Evolutionary conservation across 1,284 basidiomycete species (phyloP).

Genomic region (Malassezia japonica): DNA sequence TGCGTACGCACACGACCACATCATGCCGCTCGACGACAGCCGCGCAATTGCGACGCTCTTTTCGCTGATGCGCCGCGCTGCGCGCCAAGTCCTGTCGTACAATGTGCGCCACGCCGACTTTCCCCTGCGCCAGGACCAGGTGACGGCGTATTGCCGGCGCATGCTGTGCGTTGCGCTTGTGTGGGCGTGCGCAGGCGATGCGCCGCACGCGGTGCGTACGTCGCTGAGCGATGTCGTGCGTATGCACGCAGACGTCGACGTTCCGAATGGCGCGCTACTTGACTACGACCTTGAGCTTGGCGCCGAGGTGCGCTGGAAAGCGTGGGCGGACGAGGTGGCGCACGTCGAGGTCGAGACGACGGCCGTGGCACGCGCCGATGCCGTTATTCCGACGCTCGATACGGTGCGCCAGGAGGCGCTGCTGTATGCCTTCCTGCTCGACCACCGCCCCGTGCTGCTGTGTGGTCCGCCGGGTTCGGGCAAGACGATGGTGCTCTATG

Average conservation of each 20-base stretch:
- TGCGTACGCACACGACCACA: slow-evolving; percentile 72
- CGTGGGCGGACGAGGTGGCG: slow-evolving; percentile 76
- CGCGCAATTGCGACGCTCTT: slow-evolving; percentile 91
- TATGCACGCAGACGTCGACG: slow-evolving; percentile 52
- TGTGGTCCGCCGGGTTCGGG: slow-evolving; percentile 98
- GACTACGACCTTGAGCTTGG: slow-evolving; percentile 69
- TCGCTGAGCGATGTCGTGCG: slow-evolving; percentile 82
- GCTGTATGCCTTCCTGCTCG: slow-evolving; percentile 93
- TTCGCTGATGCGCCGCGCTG: slow-evolving; percentile 91
- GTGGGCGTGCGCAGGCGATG: slow-evolving; percentile 97
- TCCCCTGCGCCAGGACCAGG: slow-evolving; percentile 69
- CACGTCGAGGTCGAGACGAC: slow-evolving; percentile 94
- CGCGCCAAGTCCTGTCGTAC: slow-evolving; percentile 86
- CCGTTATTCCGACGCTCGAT: slow-evolving; percentile 96
- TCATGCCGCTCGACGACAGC: slow-evolving; percentile 93
- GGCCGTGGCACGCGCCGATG: slow-evolving; percentile 84
- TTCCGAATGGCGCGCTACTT: slow-evolving; percentile 77
- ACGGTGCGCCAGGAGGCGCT: slow-evolving; percentile 98
- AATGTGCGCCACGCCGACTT: slow-evolving; percentile 91
- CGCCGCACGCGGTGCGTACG: slow-evolving; percentile 75
- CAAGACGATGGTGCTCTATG: slow-evolving; percentile 99
- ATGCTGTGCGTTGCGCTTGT: slow-evolving; percentile 84
- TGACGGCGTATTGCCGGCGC: slow-evolving; percentile 82
- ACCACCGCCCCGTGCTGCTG: slow-evolving; percentile 95
- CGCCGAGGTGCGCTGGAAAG: slow-evolving; percentile 61